Percentiles rank a stretch among this genome's conserved stretches.
These are phyloP conservation scores for Botrytis fabae DNA, from an alignment of 2,329 filamentous ascomycete genomes.

Conservation along the genomic window DNA sequence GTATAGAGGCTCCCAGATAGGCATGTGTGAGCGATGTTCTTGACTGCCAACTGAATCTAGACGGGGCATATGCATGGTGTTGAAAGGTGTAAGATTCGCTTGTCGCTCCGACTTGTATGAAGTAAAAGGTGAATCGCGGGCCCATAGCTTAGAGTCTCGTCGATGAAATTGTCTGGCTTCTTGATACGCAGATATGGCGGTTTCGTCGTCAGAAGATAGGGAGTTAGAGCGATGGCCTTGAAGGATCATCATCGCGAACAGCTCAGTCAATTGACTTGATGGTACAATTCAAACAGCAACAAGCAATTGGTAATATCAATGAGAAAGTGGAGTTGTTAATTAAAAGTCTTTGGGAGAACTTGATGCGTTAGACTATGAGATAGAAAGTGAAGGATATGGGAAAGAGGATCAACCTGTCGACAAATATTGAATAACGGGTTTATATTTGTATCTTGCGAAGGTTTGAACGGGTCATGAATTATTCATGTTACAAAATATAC, in stretches of 20 bases:
- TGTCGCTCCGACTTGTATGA: neutral
- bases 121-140: neutral
- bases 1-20: slow-evolving; percentile 17
- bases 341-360: neutral
- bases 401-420: neutral
- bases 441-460: neutral
- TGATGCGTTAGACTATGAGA: neutral
- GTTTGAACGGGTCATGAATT: neutral
- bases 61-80: slow-evolving; percentile 17
- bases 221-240: slow-evolving; percentile 16
- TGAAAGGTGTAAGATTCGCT: slow-evolving; percentile 8
- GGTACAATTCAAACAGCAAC: neutral
- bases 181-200: neutral
- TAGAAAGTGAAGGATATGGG: neutral
- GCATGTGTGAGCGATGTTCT: slow-evolving; percentile 7
- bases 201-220: neutral
- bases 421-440: neutral
- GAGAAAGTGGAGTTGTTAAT: no score
- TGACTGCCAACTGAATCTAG: slow-evolving; percentile 2
- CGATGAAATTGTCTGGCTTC: neutral
- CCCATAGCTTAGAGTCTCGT: neutral
- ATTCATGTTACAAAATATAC: neutral
- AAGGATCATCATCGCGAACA: slow-evolving; percentile 13
- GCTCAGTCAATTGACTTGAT: neutral
- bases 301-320: neutral